Base-by-base conservation (phyloP, 2,329 filamentous ascomycete genomes). In the Penicillium sp. region DNA sequence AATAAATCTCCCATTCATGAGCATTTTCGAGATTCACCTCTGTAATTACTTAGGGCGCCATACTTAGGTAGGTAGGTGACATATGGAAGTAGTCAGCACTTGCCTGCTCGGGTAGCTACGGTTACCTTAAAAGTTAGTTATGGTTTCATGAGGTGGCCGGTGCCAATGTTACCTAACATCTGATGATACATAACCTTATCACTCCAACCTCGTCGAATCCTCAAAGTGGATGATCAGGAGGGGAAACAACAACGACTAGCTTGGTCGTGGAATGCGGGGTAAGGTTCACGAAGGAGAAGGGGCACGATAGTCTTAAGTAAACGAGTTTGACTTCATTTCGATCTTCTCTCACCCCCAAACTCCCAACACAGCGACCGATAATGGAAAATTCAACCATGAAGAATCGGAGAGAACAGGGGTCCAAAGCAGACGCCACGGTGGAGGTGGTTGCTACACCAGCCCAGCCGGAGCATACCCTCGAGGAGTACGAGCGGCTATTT, bases 401-500 rank as follows among this genome's bases (percentile, higher is more conserved):
- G 7, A 2, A 19, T 13, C 17, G 8, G 22, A 7, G 28, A 30
- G 33, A 40, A 13, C 53, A 35, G 44, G 28, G 24, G 24, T 30
- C 35, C 26, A 65, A 65, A 37, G 22, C 57, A 33, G 35, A 53
- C 28, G 59, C 66, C 9, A 51, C 62, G 4, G 37, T 68, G 63
- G 58, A 69, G 65, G 53, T 70, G 59, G 53, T 62, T 65, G 17
- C 59, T 61, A 53, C 56, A 15, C 13, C 49, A 9, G 7, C 60
- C 12, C 64, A 61, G 24, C 51, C 59, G 22, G 56, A 38, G 13
- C 44, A 64, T 2, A 74, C 72, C 1, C 55, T 70, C 8, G 66
- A 65, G 44, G 72, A 73, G 54, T 78, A 76, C 60, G 74, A 79
- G 44, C 72, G 70, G 42, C 64, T 80, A 2, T 79, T 79, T 50